A percentile compares a stretch with the other conserved stretches of the same genome.
phyloP scores from a whole-genome alignment of 2,329 filamentous ascomycete species.

The Tolypocladium ovalisporum region DNA sequence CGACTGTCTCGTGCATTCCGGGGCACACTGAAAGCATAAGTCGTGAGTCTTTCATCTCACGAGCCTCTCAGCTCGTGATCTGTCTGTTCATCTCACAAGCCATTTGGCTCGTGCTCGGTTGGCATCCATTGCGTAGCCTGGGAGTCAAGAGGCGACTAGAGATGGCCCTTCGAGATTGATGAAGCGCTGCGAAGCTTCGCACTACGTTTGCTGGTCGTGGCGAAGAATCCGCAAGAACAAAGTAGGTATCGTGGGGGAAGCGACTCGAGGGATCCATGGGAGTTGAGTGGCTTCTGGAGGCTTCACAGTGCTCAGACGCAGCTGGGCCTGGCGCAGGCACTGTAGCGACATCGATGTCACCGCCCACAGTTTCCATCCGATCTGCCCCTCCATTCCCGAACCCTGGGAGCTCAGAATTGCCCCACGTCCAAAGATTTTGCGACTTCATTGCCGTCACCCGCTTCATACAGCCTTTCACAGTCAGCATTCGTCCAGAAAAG shows the following conservation, averaged over 20 bases:
- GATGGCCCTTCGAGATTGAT: not conserved
- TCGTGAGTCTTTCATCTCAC: not conserved
- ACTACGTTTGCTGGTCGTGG: not conserved
- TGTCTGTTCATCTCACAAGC: not conserved
- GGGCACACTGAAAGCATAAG: not conserved
- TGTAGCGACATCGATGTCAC: not conserved
- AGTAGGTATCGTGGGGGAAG: not conserved
- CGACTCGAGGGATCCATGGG: not conserved
- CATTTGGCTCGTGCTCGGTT: not conserved
- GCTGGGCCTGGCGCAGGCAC: not conserved
- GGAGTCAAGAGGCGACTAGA: not conserved
- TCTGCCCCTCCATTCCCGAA: not conserved
- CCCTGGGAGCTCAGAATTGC: not conserved
- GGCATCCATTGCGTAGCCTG: not conserved
- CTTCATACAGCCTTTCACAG: not conserved
- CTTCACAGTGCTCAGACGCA: not conserved
- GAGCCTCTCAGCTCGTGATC: not conserved
- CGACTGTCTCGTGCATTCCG: not conserved
- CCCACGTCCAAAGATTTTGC: not conserved
- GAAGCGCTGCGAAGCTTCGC: not conserved
- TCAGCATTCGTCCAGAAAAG: not conserved
- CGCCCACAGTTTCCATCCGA: not conserved
- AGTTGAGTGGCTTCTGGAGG: not conserved
- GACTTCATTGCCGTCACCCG: not conserved
- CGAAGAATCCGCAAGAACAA: not conserved